Evolutionary conservation across 305 asterid genomes (phyloP).

Genomic region (Fraxinus floribunda): DNA sequence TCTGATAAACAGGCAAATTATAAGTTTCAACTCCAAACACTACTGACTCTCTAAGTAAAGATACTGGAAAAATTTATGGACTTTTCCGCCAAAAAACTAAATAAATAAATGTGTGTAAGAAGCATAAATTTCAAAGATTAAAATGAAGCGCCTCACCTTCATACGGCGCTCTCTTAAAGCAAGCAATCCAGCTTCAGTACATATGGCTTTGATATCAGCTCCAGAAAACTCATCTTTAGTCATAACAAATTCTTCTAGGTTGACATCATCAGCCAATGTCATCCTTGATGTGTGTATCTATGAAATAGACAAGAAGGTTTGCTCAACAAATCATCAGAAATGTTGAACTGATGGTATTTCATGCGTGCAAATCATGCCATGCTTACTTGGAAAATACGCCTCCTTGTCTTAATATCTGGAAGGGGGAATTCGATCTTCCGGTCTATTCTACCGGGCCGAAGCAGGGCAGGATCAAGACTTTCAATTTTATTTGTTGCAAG

Average conservation of each 20-base stretch:
- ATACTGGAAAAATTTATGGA: not conserved
- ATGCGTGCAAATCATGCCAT: not conserved
- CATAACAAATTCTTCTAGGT: conserved; percentile 94
- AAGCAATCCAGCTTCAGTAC: conserved; percentile 95
- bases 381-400: conserved; percentile 82
- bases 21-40: not conserved
- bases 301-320: not conserved
- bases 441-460: conserved; percentile 87
- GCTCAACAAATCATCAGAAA: not conserved
- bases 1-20: not conserved
- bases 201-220: conserved; percentile 90
- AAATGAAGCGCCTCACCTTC: conserved; percentile 55
- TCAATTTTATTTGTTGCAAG: conserved; percentile 88
- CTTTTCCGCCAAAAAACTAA: not conserved
- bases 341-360: not conserved
- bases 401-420: conserved; percentile 88
- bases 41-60: not conserved
- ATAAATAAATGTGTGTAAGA: not conserved
- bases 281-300: not conserved
- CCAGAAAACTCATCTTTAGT: conserved; percentile 92
- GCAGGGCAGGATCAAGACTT: conserved; percentile 87
- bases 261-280: conserved; percentile 67
- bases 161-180: conserved; percentile 92
- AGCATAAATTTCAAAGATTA: not conserved
- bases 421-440: conserved; percentile 86